Base-by-base conservation (phyloP, 305 asterid genomes). In the Solanum aculeatissimum region DNA sequence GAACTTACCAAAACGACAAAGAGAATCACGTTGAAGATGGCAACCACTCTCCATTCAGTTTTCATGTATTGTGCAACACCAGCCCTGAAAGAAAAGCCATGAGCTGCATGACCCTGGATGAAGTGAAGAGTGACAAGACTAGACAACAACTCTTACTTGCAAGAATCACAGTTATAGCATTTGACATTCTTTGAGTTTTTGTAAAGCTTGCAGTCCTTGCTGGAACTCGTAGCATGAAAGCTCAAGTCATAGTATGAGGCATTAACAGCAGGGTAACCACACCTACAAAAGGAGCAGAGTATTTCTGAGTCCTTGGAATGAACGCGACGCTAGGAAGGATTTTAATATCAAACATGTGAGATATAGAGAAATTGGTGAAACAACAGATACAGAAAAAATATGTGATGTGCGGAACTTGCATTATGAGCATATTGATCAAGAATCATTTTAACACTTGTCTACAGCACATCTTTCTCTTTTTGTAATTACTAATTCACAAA, bases 31-130 rank as follows among this genome's bases (percentile, higher is more conserved):
- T 96, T 96, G 88, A 95, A 95, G 86, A 96, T 94, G 4, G 98
- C 99, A 80, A 96, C 98, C 15, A 95, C 97, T 89, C 97, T 91
- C 97, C 98, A 95, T 87, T 96, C 99, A 19, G 88, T 93, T 92
- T 96, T 96, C 98, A 95, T 95, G 93, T 95, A 96, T 80, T 95
- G 93, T 18, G 99, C 99, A 80, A 94, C 99, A 88, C 99, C 99
- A 77, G 98, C 98, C 91, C 99, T 96, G 89, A 16, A 83, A 68
- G 68, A 60, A 72, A 16, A 15, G 60, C 9, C 0, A 21, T 25
- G 53, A 82, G 66, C 32, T 32, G 27, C n/a, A 65, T 47, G 25
- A 16, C 55, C n/a, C 11, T 23, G 18, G 6, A 83, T 16, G 21
- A 25, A 42, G 7, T 2, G 40, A 80, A 80, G 55, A 54, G 18